A percentile compares a stretch with the other conserved stretches of the same genome.
These are phyloP conservation scores for Pythium myriotylum DNA, from an alignment of 352 stramenopile species.

Conservation along the genomic window DNA sequence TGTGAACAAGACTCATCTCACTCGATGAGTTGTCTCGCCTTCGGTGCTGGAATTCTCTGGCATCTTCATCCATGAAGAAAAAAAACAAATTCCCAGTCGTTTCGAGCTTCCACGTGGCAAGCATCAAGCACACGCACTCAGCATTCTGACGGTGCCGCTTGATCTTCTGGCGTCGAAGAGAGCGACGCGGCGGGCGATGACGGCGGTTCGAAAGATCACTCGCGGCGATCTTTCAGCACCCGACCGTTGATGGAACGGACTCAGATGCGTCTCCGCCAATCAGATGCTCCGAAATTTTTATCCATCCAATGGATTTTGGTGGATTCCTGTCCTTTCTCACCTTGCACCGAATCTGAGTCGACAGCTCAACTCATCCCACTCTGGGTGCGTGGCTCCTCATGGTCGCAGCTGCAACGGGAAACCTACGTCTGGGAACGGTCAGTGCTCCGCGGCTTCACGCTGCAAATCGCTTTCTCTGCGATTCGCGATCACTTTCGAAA, in stretches of 20 bases:
- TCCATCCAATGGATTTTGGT: not conserved
- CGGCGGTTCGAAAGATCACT: not conserved
- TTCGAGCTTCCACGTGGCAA: too few species aligned
- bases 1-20: too few species aligned
- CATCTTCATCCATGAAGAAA: too few species aligned
- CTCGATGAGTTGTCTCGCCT: too few species aligned
- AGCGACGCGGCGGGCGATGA: not conserved
- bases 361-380: not conserved
- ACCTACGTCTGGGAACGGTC: not conserved
- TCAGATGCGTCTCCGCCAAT: not conserved
- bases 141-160: not conserved
- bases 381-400: not conserved
- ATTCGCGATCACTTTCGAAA: too few species aligned
- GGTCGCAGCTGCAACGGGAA: not conserved
- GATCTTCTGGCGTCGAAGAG: not conserved
- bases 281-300: not conserved
- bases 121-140: too few species aligned
- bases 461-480: too few species aligned
- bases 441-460: too few species aligned
- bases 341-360: not conserved
- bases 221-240: not conserved
- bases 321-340: not conserved
- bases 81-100: too few species aligned
- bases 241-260: not conserved
- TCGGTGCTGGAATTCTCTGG: too few species aligned